Evolutionary conservation across 208 protist species (phyloP), one percentile per base, ranked within the genome.

Genomic region (Cochliopodium minus): DNA sequence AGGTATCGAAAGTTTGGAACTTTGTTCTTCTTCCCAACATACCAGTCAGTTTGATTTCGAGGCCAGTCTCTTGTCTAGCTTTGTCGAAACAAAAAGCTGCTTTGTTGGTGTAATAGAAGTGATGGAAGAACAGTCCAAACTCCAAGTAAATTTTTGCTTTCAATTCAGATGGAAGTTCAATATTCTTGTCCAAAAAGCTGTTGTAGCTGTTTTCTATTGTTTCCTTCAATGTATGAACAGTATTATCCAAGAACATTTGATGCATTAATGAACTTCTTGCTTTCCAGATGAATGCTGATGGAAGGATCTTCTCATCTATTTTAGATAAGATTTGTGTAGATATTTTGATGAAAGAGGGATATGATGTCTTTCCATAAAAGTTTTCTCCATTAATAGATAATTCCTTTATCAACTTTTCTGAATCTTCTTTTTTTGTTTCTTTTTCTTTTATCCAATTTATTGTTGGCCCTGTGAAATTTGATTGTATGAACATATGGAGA

Each of bases 21-120:
- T 83, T 79, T 15, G 85, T 91, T 20, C 82, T 77, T 47, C 87
- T 80, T 10, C 85, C 85, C 26, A 87, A 29, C 65, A 86, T 79
- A 10, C 77, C 66, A 2, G 70, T 69, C 66, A 87, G 76, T 54
- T 83, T 68, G n/a, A 82, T 7, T 17, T 57, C 39, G 22, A 91
- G 55, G 0, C 78, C 79, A 51, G 75, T 87, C 38, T 64, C 63
- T 28, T 57, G 30, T 48, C 71, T 52, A 3, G 85, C 85, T 4
- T 64, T 64, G 49, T 66, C 72, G 32, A 87, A 78, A 32, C 65
- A 70, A 29, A 71, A 61, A 23, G 67, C 77, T 26, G 85, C 79
- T 22, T 81, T 35, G 20, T 85, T 76, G 35, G 75, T 72, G n/a
- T 69, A 67, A 49, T 87, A 81, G 62, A 83, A 88, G 64, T 81